These are phyloP conservation scores for Fusarium sp. DNA, from an alignment of 2,329 filamentous ascomycete species.

Conservation along the genomic window DNA sequence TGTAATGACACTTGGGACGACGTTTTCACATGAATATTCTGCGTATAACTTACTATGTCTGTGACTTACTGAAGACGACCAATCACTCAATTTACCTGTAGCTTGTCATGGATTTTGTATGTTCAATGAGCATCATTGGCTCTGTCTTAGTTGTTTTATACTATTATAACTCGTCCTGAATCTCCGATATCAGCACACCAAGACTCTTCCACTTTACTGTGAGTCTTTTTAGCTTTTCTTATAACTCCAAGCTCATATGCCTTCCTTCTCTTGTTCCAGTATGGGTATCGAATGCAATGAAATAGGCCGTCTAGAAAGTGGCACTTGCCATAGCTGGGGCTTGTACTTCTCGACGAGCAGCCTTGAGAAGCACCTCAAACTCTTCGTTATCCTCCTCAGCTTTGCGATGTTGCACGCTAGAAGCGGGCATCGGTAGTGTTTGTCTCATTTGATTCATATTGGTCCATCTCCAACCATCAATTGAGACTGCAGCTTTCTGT, in stretches of 20 bases:
- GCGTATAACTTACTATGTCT: neutral
- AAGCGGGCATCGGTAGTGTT: constrained; percentile 2
- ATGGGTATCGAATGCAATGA: neutral
- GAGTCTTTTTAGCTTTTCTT: neutral
- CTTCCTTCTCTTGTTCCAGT: neutral
- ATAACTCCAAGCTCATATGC: neutral
- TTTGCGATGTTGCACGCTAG: neutral
- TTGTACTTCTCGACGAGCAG: neutral
- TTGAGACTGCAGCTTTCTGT: constrained; percentile 13
- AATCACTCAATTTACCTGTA: neutral
- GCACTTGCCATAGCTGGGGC: neutral
- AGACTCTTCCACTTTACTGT: neutral
- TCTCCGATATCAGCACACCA: neutral
- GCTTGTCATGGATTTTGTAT: neutral
- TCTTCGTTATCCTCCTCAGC: neutral
- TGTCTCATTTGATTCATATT: constrained; percentile 11
- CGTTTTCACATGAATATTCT: neutral
- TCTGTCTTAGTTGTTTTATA: neutral
- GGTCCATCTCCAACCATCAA: constrained; percentile 41
- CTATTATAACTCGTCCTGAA: neutral
- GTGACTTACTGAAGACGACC: neutral
- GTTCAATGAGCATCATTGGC: neutral
- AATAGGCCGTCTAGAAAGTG: constrained; percentile 1
- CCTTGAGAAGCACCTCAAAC: constrained; percentile 2
- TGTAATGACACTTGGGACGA: constrained; percentile 37